Evolutionary conservation across 2,329 filamentous ascomycete species (phyloP).

Genomic region (Penicillium psychrosexuale): DNA sequence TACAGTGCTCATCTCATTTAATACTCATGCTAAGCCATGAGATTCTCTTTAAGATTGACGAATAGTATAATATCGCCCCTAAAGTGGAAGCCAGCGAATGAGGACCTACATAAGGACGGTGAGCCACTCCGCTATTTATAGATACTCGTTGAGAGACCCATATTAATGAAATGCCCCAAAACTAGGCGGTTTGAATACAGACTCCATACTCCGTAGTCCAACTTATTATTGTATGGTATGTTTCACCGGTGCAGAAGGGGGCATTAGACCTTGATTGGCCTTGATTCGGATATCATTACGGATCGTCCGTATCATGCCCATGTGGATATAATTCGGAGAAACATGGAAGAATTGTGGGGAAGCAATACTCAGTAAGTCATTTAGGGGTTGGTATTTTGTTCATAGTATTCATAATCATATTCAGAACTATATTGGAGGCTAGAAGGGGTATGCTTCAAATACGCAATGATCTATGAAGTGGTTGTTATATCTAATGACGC

Average conservation of each 20-base stretch:
- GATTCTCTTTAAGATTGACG: background rate
- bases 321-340: conserved; percentile 1
- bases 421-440: too few species aligned
- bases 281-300: background rate
- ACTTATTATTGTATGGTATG: background rate
- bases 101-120: too few species aligned
- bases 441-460: background rate
- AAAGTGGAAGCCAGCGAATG: background rate
- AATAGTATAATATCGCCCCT: background rate
- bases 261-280: conserved; percentile 3
- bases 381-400: background rate
- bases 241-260: background rate
- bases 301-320: background rate
- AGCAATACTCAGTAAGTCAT: background rate
- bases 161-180: background rate
- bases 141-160: background rate
- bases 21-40: background rate
- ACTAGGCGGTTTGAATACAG: background rate
- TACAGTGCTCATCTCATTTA: background rate
- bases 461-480: background rate
- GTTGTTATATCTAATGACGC: background rate
- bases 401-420: too few species aligned
- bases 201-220: too few species aligned
- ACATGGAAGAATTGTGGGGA: conserved; percentile 1
- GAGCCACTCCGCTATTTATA: background rate